Conservation (phyloP, 345 rosid genomes). For the Acer negundo region DNA sequence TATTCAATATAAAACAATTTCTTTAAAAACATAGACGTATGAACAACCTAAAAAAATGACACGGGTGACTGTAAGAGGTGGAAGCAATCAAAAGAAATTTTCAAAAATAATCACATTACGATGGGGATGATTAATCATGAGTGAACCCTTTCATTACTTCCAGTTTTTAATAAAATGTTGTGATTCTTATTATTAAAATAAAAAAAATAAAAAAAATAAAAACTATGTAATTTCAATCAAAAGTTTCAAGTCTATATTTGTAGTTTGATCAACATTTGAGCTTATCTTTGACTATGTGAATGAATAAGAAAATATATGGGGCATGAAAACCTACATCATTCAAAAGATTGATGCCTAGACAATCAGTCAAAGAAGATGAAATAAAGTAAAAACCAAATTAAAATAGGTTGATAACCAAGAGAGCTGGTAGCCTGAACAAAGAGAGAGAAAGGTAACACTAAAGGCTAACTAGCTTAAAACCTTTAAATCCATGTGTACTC, state of each 20-base stretch:
- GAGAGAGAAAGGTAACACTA: not conserved
- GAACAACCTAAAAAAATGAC: not conserved
- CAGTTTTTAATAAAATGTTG: not conserved
- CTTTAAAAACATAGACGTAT: too few species aligned
- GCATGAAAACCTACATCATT: not conserved
- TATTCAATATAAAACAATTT: not conserved
- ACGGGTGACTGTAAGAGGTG: not conserved
- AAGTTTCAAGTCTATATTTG: not conserved
- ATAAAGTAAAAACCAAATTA: not conserved
- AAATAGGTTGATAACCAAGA: not conserved
- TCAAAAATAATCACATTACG: too few species aligned
- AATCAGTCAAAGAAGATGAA: not conserved
- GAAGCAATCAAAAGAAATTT: not conserved
- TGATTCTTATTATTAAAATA: too few species aligned
- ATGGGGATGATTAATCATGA: too few species aligned
- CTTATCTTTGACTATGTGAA: not conserved
- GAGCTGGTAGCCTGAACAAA: not conserved
- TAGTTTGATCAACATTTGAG: not conserved
- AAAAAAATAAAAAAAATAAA: too few species aligned
- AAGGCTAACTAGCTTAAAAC: not conserved
- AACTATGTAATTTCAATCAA: not conserved
- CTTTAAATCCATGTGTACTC: too few species aligned
- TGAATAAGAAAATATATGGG: not conserved
- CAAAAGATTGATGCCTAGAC: not conserved
- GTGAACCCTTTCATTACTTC: too few species aligned